Evolutionary conservation across 352 stramenopile genomes (phyloP), one percentile per base, ranked within the genome.

Genomic region (Phytophthora podocarpi): DNA sequence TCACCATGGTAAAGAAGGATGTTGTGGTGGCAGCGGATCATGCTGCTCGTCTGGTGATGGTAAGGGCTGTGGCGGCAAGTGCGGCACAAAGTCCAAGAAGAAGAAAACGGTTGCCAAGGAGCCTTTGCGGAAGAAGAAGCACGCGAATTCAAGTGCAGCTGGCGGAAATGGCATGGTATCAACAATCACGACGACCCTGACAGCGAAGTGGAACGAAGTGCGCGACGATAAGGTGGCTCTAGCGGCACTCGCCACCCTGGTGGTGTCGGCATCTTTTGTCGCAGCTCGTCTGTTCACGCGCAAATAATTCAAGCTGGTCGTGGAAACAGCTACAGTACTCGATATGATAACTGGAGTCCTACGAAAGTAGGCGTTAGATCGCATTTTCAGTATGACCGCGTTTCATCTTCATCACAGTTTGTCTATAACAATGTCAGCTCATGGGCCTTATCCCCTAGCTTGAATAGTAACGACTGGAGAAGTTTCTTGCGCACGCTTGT

Each of bases 181-280:
- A 46, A 50, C 41, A 24, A 46, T 70, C 28, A 61, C 39, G 27
- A 60, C 42, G n/a, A 50, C 40, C 2, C 26, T 66, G 34, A 34
- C 21, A 16, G 36, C 49, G 18, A 81, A 72, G 45, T 77, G 72
- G 59, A 53, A 52, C 15, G 24, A 58, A 34, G 34, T 89, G 12
- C 51, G 57, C n/a, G 66, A 85, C 5, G 84, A 93, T 42, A 80
- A 74, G 26, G 53, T 93, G n/a, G 71, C 80, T 13, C 15, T 90
- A 12, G 59, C 51, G 7, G 81, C 84, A 20, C 30, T 81, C 3
- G 53, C 64, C 16, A 90, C 78, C 9, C 60, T 91, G 4, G 51
- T 85, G 7, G 78, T 59, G 16, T 93, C 84, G 18, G 62, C 65
- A 23, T 66, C 73, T 24, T 53, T 93, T 27, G 70, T 93, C 20